These are phyloP conservation scores for Kwoniella newhampshirensis DNA, from an alignment of 768 basidiomycete genomes.

Conservation along the genomic window DNA sequence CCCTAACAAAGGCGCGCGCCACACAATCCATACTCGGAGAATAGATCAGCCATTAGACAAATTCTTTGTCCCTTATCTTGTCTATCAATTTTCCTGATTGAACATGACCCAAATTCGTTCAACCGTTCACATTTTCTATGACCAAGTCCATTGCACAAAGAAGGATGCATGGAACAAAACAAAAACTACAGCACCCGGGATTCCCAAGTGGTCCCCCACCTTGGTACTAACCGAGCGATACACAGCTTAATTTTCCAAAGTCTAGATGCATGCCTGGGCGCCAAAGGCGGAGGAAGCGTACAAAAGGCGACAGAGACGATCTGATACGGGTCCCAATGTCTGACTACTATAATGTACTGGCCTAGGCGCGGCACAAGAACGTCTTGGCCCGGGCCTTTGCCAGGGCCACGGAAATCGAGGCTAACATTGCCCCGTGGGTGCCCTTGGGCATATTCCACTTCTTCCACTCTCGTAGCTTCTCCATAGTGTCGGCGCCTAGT, in stretches of 20 bases:
- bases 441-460: slow-evolving; percentile 1
- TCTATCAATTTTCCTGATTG: too few species aligned
- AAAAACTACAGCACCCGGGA: slow-evolving; percentile 12
- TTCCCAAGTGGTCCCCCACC: slow-evolving; percentile 12
- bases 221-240: too few species aligned
- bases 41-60: too few species aligned
- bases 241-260: too few species aligned
- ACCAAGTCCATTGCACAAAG: too few species aligned
- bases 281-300: slow-evolving; percentile 1
- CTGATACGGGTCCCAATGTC: background rate
- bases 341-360: background rate
- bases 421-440: slow-evolving; percentile 1
- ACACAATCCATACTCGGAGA: too few species aligned
- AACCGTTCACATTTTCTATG: too few species aligned
- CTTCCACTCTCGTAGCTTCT: slow-evolving; percentile 4
- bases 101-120: too few species aligned
- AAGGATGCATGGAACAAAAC: too few species aligned
- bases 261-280: too few species aligned
- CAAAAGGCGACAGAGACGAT: slow-evolving; percentile 2
- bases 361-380: slow-evolving; percentile 2
- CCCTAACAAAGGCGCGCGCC: too few species aligned
- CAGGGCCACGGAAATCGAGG: background rate
- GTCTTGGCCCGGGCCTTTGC: slow-evolving; percentile 4
- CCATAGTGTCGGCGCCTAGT: background rate
- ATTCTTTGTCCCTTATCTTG: too few species aligned